Evolutionary conservation across 805 yeast genomes (phyloP), one percentile per base, ranked within the genome.

Genomic region (Ogataea paraovalis): DNA sequence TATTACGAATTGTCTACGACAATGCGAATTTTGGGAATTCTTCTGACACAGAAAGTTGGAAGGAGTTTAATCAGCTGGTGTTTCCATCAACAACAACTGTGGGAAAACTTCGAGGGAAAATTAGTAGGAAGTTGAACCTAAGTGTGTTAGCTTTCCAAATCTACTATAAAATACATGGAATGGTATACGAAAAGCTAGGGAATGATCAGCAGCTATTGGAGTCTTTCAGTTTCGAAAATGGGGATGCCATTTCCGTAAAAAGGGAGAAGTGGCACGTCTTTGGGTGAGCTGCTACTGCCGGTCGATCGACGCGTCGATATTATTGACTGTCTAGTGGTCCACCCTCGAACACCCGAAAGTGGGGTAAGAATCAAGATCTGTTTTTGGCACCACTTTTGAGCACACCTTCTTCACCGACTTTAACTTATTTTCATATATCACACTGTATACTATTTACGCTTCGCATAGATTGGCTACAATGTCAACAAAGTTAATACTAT

Each of bases 11-110:
- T 16, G 12, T 34, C 16, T 8, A n/a, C 16, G 38, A 34, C 3
- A 20, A 34, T n/a, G 3, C 3, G 8, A 16, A 16, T 13, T 5
- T 16, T 34, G 21, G 10, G 12, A 18, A n/a, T 20, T 13, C 13
- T 14, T 12, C 20, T 3, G 20, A 23, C 44, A 48, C 25, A 34
- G 8, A 22, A 1, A 33, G 46, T 9, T 37, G 23, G 7, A 42
- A 55, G 3, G 37, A 44, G 3, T 53, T 56, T 32, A 39, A 58
- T 3, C 53, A 61, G 19, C 34, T 59, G 30, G 50, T 71, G 0
- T 52, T 67, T 4, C 49, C 60, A 9, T 55, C 60, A 5, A 61
- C 66, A 4, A 67, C 72, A 9, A 69, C 73, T 1, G 56, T 73
- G 1, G 64, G 67, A 2, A 64, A 71, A 46, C 55, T 76, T 1